Base-by-base conservation (phyloP, 495 filamentous ascomycete genomes). In the Wilcoxina mikolae region DNA sequence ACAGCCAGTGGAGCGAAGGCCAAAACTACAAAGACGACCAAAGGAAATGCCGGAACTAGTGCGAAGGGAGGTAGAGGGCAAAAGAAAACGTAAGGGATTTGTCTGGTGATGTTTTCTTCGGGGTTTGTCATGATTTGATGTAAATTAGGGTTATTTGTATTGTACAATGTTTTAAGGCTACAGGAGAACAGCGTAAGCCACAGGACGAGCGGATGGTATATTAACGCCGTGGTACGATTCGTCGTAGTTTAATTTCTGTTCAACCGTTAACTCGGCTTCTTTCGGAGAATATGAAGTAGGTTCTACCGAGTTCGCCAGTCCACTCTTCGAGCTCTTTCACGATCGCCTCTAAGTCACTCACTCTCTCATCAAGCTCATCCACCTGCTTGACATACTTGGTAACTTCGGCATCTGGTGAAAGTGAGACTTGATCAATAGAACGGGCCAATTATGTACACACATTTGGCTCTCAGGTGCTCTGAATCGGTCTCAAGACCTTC, bases 1-100 rank as follows among this genome's bases (percentile, higher is more conserved):
- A 76, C 77, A 61, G 75, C 76, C 28, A 76, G 75, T 28, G 47
- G 11, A n/a, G 27, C 11, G 27, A 15, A 27, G 24, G 27, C n/a
- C 11, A 33, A 27, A 2, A 25, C 47, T 12, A 51, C n/a, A 23
- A 25, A 18, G 17, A 46, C n/a, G n/a, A n/a, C n/a, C n/a, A n/a
- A 46, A 22, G 43, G 15, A 3, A 1, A 15, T 3, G 43, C 43
- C 3, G 12, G 12, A 25, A 15, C 43, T 3, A 46, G 9, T 11
- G 43, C 43, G 1, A 25, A 25, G 33, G 49, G 9, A 26, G 25
- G 22, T 12, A 12, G 20, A 39, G 39, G 33, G 33, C 12, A 28
- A 23, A 52, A 52, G 20, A 52, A 46, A 25, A 18, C 35, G 1
- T 39, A 39, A 39, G 35, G 1, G 35, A 39, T 39, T 15, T 38